A percentile compares a stretch with the other conserved stretches of the same genome.
Evolutionary conservation across 345 rosid species (phyloP).

Genomic region (Hibiscus trionum): DNA sequence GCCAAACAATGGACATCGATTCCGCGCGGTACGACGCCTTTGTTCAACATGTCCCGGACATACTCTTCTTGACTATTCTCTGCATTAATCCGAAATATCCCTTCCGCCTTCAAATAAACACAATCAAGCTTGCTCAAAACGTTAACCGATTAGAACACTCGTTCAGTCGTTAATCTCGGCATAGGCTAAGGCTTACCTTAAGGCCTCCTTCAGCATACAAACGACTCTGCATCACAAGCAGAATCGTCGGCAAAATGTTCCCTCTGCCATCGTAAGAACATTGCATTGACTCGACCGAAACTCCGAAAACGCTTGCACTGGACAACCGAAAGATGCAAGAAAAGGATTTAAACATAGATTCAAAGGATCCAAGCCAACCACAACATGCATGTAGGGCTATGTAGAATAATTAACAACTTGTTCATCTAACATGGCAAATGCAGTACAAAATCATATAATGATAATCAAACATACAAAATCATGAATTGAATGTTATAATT

Average conservation of each 20-base stretch:
- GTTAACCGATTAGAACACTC: neutral
- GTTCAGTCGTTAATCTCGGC: neutral
- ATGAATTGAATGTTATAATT: neutral
- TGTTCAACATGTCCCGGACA: conserved; percentile 61
- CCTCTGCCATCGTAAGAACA: conserved; percentile 76
- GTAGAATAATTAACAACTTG: too few relatives aligned
- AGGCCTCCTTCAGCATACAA: conserved; percentile 74
- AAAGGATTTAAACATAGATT: too few relatives aligned
- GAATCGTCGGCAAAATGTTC: conserved; percentile 83
- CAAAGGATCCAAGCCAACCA: too few relatives aligned
- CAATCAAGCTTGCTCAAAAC: conserved; percentile 13
- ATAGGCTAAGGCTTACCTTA: conserved; percentile 38
- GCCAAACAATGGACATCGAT: conserved; percentile 92
- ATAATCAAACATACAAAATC: too few relatives aligned
- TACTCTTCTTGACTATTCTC: conserved; percentile 70
- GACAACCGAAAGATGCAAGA: neutral
- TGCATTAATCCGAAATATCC: conserved; percentile 83
- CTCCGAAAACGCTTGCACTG: conserved; percentile 87
- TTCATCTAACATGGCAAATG: neutral
- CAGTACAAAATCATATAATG: neutral
- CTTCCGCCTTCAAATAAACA: conserved; percentile 64
- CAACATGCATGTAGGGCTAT: too few relatives aligned
- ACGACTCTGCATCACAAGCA: conserved; percentile 79
- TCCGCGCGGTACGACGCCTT: conserved; percentile 59
- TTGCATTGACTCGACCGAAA: conserved; percentile 84